phyloP scores from a whole-genome alignment of 345 rosid species.

The Psidium guajava region DNA sequence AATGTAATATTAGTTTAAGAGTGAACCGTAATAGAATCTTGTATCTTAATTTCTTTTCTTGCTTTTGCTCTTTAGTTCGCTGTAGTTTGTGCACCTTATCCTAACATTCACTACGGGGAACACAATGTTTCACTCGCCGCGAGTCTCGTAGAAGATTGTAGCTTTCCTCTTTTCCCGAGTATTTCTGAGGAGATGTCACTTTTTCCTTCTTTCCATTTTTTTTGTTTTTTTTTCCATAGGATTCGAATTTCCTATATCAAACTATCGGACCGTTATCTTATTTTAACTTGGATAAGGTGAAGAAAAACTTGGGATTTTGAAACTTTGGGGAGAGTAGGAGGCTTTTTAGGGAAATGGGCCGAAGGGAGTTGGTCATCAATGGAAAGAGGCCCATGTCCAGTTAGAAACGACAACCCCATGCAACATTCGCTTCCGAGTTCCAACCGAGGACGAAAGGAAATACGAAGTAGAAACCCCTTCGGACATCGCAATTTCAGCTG shows the following conservation, averaged over 20 bases:
- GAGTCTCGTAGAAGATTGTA: neutral
- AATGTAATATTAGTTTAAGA: no score
- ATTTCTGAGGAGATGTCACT: neutral
- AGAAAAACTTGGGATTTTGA: neutral
- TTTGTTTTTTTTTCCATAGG: neutral
- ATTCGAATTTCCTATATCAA: neutral
- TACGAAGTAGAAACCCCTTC: no score
- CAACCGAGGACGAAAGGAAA: neutral
- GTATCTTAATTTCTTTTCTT: no score
- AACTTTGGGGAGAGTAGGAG: neutral
- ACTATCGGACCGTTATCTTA: neutral
- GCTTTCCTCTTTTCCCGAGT: neutral
- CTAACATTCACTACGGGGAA: no score
- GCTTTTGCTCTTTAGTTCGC: no score
- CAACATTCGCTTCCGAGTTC: neutral
- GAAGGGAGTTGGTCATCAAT: neutral
- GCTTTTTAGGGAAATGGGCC: neutral
- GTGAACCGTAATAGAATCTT: no score
- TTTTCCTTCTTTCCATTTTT: neutral
- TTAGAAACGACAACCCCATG: neutral
- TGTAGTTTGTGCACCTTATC: no score
- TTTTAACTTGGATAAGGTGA: neutral
- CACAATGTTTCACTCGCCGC: neutral
- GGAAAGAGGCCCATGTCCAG: neutral
- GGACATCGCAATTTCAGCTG: no score